Conservation (phyloP, 1,139 yeast genomes). For the Blastobotrys persicus region DNA sequence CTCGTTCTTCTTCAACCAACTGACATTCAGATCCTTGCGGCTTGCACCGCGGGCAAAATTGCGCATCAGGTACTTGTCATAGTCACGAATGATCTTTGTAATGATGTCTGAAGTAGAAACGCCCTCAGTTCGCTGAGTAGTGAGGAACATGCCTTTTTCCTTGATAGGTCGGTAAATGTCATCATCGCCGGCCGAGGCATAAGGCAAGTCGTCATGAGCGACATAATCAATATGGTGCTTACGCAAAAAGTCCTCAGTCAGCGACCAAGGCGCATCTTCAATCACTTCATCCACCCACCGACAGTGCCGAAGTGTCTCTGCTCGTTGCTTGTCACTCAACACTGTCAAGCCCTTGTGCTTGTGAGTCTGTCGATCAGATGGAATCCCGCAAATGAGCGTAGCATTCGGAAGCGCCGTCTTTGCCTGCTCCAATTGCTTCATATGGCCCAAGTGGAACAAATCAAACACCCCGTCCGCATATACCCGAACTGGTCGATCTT, state of each 20-base stretch:
- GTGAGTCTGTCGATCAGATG: conserved; percentile 87
- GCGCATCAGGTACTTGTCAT: conserved; percentile 93
- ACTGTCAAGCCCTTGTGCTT: conserved; percentile 92
- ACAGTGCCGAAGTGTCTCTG: conserved; percentile 86
- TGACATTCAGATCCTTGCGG: conserved; percentile 89
- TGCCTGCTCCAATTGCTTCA: conserved; percentile 96
- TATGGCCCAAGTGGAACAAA: conserved; percentile 92
- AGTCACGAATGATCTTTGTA: conserved; percentile 90
- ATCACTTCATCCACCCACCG: conserved; percentile 97
- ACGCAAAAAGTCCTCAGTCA: conserved; percentile 73
- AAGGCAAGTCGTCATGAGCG: conserved; percentile 96
- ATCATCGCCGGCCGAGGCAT: conserved; percentile 80
- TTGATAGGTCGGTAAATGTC: conserved; percentile 93
- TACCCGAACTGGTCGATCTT: conserved; percentile 79
- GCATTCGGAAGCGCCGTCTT: conserved; percentile 88
- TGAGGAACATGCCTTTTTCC: conserved; percentile 82
- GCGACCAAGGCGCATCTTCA: conserved; percentile 94
- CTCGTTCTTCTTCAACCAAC: conserved; percentile 96
- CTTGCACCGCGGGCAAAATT: conserved; percentile 98
- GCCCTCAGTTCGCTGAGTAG: conserved; percentile 96
- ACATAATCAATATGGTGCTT: conserved; percentile 89
- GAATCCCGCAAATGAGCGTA: conserved; percentile 84
- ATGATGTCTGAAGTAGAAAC: conserved; percentile 94
- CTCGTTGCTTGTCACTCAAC: conserved; percentile 78
- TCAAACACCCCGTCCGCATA: conserved; percentile 99